Conservation (phyloP, 345 rosid species). For the Chamaenerion angustifolium region DNA sequence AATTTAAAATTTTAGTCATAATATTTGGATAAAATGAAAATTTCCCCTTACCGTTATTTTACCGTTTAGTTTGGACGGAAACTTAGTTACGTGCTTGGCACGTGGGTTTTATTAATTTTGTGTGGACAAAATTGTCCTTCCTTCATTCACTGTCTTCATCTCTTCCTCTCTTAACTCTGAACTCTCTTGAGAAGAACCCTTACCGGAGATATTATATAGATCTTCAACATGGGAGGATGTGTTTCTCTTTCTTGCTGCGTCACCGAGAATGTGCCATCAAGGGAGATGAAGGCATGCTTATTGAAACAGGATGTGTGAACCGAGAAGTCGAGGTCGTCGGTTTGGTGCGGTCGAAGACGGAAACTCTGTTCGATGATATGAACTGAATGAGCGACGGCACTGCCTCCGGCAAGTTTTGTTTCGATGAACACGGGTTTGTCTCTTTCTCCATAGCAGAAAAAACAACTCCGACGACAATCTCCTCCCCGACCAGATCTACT, state of each 20-base stretch:
- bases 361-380: conserved; percentile 32
- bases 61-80: too few relatives aligned
- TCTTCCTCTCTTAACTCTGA: conserved; percentile 1
- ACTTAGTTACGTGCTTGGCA: too few relatives aligned
- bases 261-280: too few relatives aligned
- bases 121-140: too few relatives aligned
- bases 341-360: conserved; percentile 29
- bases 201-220: neutral
- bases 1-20: too few relatives aligned
- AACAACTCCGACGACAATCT: conserved; percentile 20
- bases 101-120: too few relatives aligned
- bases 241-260: conserved; percentile 16
- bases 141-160: neutral
- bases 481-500: conserved; percentile 43
- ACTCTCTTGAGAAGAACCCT: neutral
- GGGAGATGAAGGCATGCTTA: too few relatives aligned
- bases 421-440: conserved; percentile 5
- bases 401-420: too few relatives aligned
- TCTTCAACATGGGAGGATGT: conserved; percentile 41
- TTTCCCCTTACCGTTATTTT: too few relatives aligned
- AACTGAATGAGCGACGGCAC: conserved; percentile 34
- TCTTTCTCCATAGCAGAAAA: conserved; percentile 20
- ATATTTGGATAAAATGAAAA: too few relatives aligned
- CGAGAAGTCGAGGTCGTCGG: conserved; percentile 14
- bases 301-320: conserved; percentile 28